Conservation (phyloP, 495 filamentous ascomycete species). For the Rusavskia elegans region DNA sequence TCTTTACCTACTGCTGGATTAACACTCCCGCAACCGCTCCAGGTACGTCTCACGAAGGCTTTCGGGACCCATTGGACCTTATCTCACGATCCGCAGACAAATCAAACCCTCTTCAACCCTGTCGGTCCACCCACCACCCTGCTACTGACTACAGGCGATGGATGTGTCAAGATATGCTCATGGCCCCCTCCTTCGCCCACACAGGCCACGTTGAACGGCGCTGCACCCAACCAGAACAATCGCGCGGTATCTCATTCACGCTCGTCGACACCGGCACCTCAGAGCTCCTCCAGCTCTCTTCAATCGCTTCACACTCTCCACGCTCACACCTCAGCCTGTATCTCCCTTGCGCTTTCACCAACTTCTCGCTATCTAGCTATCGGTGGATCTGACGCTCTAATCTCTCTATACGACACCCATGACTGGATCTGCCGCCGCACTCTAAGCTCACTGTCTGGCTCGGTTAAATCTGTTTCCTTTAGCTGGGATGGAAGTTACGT, state of each 20-base stretch:
- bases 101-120: conserved; percentile 71
- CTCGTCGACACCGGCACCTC: conserved; percentile 44
- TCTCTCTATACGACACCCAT: conserved; percentile 80
- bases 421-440: conserved; percentile 84
- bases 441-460: conserved; percentile 57
- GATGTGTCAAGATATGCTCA: conserved; percentile 62
- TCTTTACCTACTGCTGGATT: conserved; percentile 24
- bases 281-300: conserved; percentile 40
- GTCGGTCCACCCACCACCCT: conserved; percentile 30
- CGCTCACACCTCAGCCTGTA: conserved; percentile 68
- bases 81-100: conserved; percentile 61
- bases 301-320: conserved; percentile 45
- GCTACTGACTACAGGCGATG: conserved; percentile 71
- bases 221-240: not conserved
- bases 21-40: not conserved
- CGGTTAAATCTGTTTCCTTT: conserved; percentile 74
- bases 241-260: conserved; percentile 41
- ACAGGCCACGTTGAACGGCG: not conserved
- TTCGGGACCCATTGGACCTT: conserved; percentile 37
- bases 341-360: conserved; percentile 55
- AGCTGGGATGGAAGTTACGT: conserved; percentile 84
- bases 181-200: conserved; percentile 29
- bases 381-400: conserved; percentile 76
- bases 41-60: not conserved
- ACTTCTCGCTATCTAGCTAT: conserved; percentile 69